phyloP scores from a whole-genome alignment of 73 alveolate species.

The Paramecium primaurelia region DNA sequence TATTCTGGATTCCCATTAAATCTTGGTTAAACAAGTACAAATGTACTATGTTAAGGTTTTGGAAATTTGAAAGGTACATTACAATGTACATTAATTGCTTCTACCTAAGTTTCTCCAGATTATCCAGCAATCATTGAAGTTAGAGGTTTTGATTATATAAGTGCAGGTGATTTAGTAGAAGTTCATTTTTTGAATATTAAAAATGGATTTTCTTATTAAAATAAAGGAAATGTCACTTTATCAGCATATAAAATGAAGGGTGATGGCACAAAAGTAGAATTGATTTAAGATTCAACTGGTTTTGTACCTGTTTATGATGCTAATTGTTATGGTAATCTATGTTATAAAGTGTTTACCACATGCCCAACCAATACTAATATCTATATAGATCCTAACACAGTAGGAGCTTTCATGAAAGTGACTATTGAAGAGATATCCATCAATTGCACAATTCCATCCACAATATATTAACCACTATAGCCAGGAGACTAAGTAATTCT shows the following conservation, averaged over 20 bases:
- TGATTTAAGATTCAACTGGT: slow-evolving; percentile 18
- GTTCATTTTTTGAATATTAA: slow-evolving; percentile 33
- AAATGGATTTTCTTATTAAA: neutral
- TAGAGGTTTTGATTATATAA: slow-evolving; percentile 38
- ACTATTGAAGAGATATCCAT: neutral
- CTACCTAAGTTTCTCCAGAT: neutral
- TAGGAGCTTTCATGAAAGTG: slow-evolving; percentile 35
- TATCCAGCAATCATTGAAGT: slow-evolving; percentile 55
- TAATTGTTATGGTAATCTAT: neutral
- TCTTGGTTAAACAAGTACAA: neutral
- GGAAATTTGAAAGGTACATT: slow-evolving; percentile 24
- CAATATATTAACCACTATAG: neutral
- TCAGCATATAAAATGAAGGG: slow-evolving; percentile 42
- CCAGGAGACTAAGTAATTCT: neutral
- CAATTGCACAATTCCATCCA: neutral
- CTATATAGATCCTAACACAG: slow-evolving; percentile 28
- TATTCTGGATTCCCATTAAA: slow-evolving; percentile 32
- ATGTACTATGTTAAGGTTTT: slow-evolving; percentile 10
- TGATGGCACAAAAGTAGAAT: slow-evolving; percentile 16
- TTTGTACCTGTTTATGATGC: slow-evolving; percentile 20
- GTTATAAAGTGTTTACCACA: neutral
- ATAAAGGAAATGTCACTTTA: slow-evolving; percentile 19
- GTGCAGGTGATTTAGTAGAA: neutral
- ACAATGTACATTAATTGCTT: slow-evolving; percentile 13
- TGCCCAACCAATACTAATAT: neutral